Evolutionary conservation across 371 early-diverging fungal species (phyloP).

Genomic region (Mortierella sp.): DNA sequence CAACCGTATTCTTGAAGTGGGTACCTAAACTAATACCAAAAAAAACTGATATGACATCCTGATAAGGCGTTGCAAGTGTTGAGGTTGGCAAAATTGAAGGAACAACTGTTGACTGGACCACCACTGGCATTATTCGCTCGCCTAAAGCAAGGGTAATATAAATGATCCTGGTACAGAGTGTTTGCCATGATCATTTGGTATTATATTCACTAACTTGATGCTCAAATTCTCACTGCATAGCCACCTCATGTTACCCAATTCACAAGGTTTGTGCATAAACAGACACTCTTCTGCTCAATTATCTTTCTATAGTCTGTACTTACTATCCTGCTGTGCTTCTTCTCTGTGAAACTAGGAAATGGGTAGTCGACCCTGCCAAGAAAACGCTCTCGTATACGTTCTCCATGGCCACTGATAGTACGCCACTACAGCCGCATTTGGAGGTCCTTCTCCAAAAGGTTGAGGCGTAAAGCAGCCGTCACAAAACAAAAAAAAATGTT

Average conservation of each 20-base stretch:
- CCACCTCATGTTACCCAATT: conserved; percentile 49
- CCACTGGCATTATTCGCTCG: conserved; percentile 30
- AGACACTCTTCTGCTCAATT: no score
- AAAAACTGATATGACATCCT: not conserved
- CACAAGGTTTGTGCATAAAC: conserved; percentile 22
- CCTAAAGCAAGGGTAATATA: conserved; percentile 40
- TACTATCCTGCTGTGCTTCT: no score
- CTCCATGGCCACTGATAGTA: conserved; percentile 48
- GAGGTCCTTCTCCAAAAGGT: conserved; percentile 34
- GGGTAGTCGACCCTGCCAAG: conserved; percentile 27
- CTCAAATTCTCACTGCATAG: not conserved
- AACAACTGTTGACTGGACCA: conserved; percentile 23
- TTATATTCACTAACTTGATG: not conserved
- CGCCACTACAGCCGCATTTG: conserved; percentile 36
- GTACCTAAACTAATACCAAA: no score
- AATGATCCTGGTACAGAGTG: not conserved
- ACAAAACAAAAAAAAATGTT: not conserved
- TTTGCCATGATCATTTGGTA: not conserved
- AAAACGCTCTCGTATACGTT: conserved; percentile 39
- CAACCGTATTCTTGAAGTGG: no score
- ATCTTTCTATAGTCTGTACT: no score
- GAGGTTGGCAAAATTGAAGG: conserved; percentile 40
- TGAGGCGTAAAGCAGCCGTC: not conserved
- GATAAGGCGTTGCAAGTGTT: conserved; percentile 42
- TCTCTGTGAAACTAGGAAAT: conserved; percentile 15